Conservation (phyloP, 1,139 yeast genomes). For the Yamadazyma songkhlaensis region DNA sequence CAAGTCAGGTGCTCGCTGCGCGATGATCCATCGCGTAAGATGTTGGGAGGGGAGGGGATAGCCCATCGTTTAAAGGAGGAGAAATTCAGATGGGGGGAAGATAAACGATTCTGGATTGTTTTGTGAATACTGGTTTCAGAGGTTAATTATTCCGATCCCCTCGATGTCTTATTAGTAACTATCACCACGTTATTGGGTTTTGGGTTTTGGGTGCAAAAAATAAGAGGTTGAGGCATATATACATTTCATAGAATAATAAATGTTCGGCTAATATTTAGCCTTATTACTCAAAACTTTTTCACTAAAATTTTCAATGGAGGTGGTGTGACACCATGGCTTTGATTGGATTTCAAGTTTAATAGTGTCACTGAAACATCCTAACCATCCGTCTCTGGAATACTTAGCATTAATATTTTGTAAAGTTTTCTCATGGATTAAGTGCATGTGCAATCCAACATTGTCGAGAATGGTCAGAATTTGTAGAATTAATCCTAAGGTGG, state of each 20-base stretch:
- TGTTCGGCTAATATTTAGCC: neutral
- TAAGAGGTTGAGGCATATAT: too few species aligned
- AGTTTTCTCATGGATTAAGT: constrained; percentile 30
- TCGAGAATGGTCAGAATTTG: constrained; percentile 37
- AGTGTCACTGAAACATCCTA: constrained; percentile 32
- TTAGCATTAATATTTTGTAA: constrained; percentile 26
- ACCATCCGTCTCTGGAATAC: constrained; percentile 33
- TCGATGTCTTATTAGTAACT: neutral
- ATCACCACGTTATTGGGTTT: too few species aligned
- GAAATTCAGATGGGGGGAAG: constrained; percentile 2
- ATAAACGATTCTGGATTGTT: neutral
- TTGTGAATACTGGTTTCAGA: neutral
- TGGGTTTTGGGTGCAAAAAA: neutral
- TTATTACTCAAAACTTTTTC: constrained; percentile 1
- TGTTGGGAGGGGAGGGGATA: constrained; percentile 1
- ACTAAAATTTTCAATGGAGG: constrained; percentile 1
- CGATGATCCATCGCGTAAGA: neutral
- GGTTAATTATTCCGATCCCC: constrained; percentile 4
- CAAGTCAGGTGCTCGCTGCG: too few species aligned
- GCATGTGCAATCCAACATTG: constrained; percentile 32
- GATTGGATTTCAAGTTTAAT: constrained; percentile 30
- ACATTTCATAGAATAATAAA: too few species aligned
- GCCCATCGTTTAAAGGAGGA: constrained; percentile 4
- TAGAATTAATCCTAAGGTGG: constrained; percentile 34
- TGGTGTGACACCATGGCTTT: constrained; percentile 13